These are phyloP conservation scores for Pseudophaeomoniella oleicola DNA, from an alignment of 2,329 filamentous ascomycete genomes.

Conservation along the genomic window DNA sequence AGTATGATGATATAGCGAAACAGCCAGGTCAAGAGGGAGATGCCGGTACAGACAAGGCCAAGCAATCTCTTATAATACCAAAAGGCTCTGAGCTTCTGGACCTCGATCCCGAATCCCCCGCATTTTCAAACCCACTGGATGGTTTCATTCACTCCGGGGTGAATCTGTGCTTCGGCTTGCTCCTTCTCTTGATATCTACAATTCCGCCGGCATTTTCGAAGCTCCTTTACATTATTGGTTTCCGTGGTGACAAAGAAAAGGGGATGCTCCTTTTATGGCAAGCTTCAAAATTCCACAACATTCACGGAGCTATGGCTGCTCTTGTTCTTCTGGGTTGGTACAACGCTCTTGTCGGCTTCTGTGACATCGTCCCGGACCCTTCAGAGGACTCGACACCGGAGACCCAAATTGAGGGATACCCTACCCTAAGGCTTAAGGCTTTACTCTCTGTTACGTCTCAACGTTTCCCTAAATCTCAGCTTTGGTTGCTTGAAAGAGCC, in stretches of 20 bases:
- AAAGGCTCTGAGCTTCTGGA: slow-evolving; percentile 19
- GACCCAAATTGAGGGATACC: slow-evolving; percentile 49
- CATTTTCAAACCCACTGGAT: slow-evolving; percentile 64
- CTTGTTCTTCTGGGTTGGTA: slow-evolving; percentile 74
- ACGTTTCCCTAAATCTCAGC: slow-evolving; percentile 64
- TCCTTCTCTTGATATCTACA: slow-evolving; percentile 79
- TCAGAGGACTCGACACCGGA: slow-evolving; percentile 35
- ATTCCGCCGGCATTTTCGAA: slow-evolving; percentile 83
- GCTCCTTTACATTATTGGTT: slow-evolving; percentile 76
- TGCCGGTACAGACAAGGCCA: slow-evolving; percentile 10
- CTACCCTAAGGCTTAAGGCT: slow-evolving; percentile 48
- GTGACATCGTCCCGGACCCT: slow-evolving; percentile 61
- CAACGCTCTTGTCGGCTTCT: slow-evolving; percentile 70
- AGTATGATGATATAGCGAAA: too few relatives aligned
- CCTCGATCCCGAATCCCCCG: slow-evolving; percentile 42
- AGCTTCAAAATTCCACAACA: slow-evolving; percentile 68
- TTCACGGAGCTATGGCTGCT: slow-evolving; percentile 83
- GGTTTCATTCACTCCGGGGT: slow-evolving; percentile 78
- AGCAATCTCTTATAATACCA: slow-evolving; percentile 9
- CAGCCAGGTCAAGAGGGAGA: slow-evolving; percentile 7
- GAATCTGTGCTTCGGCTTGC: slow-evolving; percentile 77
- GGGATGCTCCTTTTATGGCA: slow-evolving; percentile 84
- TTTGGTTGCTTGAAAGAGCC: slow-evolving; percentile 84
- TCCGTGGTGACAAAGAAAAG: slow-evolving; percentile 71
- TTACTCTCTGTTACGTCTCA: slow-evolving; percentile 60